A percentile compares a stretch with the other conserved stretches of the same genome.
Conservation (phyloP, 116 monocot species). For the Papilionanthe hybrid region DNA sequence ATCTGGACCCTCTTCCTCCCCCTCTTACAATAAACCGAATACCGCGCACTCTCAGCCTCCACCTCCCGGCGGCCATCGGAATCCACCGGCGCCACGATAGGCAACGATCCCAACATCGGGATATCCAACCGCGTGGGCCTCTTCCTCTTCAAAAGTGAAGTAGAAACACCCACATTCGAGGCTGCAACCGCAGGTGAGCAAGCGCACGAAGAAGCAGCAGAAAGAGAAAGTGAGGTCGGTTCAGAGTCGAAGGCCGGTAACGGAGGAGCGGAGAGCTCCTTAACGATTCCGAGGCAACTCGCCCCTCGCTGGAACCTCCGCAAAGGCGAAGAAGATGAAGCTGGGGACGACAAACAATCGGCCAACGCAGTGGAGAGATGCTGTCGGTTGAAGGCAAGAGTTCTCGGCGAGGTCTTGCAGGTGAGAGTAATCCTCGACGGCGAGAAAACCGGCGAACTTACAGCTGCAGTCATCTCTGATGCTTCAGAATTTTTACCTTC, state of each 20-base stretch:
- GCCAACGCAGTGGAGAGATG: not conserved
- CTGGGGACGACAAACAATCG: constrained; percentile 11
- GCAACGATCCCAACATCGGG: constrained; percentile 14
- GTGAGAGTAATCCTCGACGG: not conserved
- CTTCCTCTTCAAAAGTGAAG: constrained; percentile 51
- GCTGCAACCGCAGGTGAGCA: constrained; percentile 2
- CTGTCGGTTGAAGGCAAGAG: constrained; percentile 9
- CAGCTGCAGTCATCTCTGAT: not conserved
- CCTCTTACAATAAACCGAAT: constrained; percentile 54
- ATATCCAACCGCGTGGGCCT: constrained; percentile 51
- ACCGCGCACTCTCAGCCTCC: constrained; percentile 28
- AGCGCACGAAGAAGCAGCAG: constrained; percentile 1
- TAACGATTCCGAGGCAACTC: not conserved
- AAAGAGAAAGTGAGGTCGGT: not conserved
- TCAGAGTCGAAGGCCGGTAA: not conserved
- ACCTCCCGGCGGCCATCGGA: constrained; percentile 19
- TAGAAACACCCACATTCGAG: not conserved
- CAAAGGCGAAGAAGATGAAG: constrained; percentile 1
- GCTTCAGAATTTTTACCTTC: too few relatives aligned
- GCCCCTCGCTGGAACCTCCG: not conserved
- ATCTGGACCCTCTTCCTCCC: constrained; percentile 62
- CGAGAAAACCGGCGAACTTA: not conserved
- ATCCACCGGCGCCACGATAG: not conserved
- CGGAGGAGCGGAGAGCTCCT: not conserved
- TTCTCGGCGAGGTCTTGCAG: constrained; percentile 16